A percentile compares a stretch with the other conserved stretches of the same genome.
Conservation (phyloP, 192 early-diverging fungal species). For the Entomortierella parvispora region DNA sequence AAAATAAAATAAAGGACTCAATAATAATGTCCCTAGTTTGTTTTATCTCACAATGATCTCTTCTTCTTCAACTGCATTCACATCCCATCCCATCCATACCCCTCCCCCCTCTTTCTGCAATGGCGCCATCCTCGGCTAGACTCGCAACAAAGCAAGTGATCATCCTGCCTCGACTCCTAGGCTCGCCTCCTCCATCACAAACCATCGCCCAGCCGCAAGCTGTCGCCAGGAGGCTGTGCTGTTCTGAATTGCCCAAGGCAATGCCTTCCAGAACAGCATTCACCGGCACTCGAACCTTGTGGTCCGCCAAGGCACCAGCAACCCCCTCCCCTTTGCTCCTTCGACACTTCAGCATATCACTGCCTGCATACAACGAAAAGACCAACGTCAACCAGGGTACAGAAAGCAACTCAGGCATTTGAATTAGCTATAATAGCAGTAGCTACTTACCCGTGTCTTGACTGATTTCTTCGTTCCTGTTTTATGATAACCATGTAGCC, state of each 20-base stretch:
- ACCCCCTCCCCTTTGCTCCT: background rate
- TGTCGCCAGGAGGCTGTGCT: background rate
- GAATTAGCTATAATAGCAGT: too few species aligned
- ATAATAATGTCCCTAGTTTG: too few species aligned
- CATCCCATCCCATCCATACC: background rate
- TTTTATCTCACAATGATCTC: background rate
- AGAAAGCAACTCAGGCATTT: too few species aligned
- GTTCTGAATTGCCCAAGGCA: too few species aligned
- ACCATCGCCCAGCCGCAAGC: background rate
- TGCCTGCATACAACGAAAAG: conserved; percentile 28
- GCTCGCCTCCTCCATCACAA: background rate
- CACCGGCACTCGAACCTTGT: background rate
- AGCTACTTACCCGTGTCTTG: too few species aligned
- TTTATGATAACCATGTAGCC: conserved; percentile 15
- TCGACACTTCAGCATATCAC: conserved; percentile 23
- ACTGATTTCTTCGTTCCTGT: background rate
- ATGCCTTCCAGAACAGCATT: too few species aligned
- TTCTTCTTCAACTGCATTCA: background rate
- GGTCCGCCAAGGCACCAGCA: background rate
- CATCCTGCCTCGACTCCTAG: background rate
- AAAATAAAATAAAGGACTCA: too few species aligned
- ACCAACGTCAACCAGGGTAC: conserved; percentile 38
- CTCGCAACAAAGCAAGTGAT: conserved; percentile 8
- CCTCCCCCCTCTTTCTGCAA: conserved; percentile 9
- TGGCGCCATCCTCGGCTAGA: conserved; percentile 17